Evolutionary conservation across 2,329 filamentous ascomycete genomes (phyloP), one percentile per base, ranked within the genome.

Genomic region (Reticulascus tulasneorum): DNA sequence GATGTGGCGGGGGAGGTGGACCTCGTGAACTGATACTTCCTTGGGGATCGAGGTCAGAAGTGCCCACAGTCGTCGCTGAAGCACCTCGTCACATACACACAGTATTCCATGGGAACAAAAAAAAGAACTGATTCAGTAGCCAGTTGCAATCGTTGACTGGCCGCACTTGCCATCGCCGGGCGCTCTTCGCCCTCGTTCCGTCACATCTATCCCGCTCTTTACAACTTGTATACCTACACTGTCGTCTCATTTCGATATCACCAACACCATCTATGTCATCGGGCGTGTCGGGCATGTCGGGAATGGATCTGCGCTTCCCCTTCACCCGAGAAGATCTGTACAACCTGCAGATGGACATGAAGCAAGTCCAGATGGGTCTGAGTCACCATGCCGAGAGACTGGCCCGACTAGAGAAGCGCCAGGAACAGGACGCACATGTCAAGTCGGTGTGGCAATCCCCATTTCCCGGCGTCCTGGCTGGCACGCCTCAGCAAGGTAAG

Each of bases 371-470:
- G 50, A 68, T 75, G 54, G 66, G 77, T 42, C 79, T 83, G 57
- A 71, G 63, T 45, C 75, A 69, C 50, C 78, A 84, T 60, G 69
- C 73, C 39, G 80, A 84, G 47, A 67, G 80, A 54, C 57, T 84
- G 35, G 60, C 73, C 42, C 67, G 77, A 44, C 59, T 84, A 33
- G 80, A 84, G 56, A 80, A 79, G 51, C 77, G 79, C 29, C 78
- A 83, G 53, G 78, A 79, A 22, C 79, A 83, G 47, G 78, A 84
- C 61, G 75, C 77, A 32, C 73, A 77, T 21, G 63, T 84, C 42
- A 94, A 91, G 62, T 94, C 86, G 43, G 85, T 94, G 38, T 98
- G 93, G 93, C 83, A 84, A 47, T 83, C 84, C 47, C 90, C 90
- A 12, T 96, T 96, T 56, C 89, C 91, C n/a, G 83, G 82, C 47